phyloP scores from a whole-genome alignment of 345 rosid species.

The Turnera subulata region DNA sequence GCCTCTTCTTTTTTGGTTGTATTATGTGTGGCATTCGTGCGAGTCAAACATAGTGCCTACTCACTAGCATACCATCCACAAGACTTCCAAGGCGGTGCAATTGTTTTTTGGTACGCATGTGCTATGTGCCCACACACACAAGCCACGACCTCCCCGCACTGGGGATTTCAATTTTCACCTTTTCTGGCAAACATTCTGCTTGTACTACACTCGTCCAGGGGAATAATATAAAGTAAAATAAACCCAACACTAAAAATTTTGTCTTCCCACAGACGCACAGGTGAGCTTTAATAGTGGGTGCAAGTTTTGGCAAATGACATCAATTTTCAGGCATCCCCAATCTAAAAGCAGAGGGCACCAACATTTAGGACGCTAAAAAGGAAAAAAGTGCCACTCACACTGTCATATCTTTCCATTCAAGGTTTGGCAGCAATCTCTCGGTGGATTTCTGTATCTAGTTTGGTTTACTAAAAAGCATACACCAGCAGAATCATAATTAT shows the following conservation, averaged over 20 bases:
- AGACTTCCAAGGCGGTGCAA: constrained; percentile 12
- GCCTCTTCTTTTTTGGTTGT: constrained; percentile 6
- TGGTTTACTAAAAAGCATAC: no score
- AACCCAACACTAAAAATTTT: background rate
- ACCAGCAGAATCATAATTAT: background rate
- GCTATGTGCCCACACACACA: constrained; percentile 1
- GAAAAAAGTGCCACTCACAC: background rate
- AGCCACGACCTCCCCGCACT: no score
- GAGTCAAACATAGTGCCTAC: constrained; percentile 2
- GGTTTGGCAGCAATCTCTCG: background rate
- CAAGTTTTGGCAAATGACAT: background rate
- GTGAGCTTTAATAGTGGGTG: background rate
- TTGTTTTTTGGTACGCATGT: constrained; percentile 11
- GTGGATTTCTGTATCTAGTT: background rate
- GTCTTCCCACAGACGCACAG: constrained; percentile 5
- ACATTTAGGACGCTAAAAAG: background rate
- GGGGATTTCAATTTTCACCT: constrained; percentile 15
- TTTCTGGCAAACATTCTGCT: constrained; percentile 6
- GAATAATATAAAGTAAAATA: constrained; percentile 1
- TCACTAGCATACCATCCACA: background rate
- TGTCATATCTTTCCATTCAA: background rate
- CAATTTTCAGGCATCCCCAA: background rate
- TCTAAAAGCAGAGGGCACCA: background rate
- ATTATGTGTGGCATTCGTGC: constrained; percentile 24
- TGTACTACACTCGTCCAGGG: background rate